These are phyloP conservation scores for Globisporangium paddicum DNA, from an alignment of 352 stramenopile genomes.

Conservation along the genomic window DNA sequence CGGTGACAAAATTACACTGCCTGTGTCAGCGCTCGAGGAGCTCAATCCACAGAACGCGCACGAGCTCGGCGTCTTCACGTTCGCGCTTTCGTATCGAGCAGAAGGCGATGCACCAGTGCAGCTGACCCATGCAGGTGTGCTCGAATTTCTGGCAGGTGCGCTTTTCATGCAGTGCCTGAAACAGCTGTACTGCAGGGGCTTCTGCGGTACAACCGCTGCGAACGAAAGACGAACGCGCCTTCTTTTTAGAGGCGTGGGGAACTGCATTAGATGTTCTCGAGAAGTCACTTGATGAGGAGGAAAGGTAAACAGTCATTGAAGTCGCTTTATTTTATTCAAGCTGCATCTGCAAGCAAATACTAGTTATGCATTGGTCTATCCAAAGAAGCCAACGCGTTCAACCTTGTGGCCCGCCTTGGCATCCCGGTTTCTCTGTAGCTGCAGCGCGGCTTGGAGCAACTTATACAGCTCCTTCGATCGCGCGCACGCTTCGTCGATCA, in stretches of 20 bases:
- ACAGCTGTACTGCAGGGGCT: background rate
- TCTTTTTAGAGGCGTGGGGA: slow-evolving; percentile 34
- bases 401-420: slow-evolving; percentile 34
- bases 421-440: slow-evolving; percentile 47
- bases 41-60: slow-evolving; percentile 76
- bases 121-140: slow-evolving; percentile 67
- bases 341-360: background rate
- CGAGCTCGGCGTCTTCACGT: slow-evolving; percentile 76
- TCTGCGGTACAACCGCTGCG: background rate
- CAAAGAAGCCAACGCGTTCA: slow-evolving; percentile 69
- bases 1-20: slow-evolving; percentile 78
- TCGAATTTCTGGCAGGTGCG: slow-evolving; percentile 79
- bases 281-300: slow-evolving; percentile 44
- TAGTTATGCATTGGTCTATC: slow-evolving; percentile 10
- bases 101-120: slow-evolving; percentile 13
- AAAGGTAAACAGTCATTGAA: background rate
- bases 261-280: slow-evolving; percentile 40
- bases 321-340: slow-evolving; percentile 6
- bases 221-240: slow-evolving; percentile 17
- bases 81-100: slow-evolving; percentile 52
- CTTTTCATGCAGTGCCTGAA: slow-evolving; percentile 1
- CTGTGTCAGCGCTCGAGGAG: slow-evolving; percentile 65
- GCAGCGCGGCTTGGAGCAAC: slow-evolving; percentile 40
- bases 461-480: slow-evolving; percentile 64
- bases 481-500: slow-evolving; percentile 69